Evolutionary conservation across 164 flowering plant genomes (phyloP).

Genomic region (Chimonanthus salicifolius): DNA sequence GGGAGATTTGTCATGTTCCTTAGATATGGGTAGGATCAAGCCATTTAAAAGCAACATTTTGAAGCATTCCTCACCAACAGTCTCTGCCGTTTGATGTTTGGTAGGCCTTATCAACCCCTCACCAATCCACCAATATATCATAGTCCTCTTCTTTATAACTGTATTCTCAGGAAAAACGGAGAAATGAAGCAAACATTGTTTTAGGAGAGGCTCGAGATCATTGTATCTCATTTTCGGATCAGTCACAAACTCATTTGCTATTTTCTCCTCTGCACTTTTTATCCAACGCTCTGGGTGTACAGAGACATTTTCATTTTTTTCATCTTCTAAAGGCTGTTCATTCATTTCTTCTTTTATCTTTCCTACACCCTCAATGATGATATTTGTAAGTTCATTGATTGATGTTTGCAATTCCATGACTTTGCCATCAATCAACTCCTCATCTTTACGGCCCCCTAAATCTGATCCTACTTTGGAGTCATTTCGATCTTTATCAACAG

Average conservation of each 20-base stretch:
- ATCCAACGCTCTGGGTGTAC: neutral
- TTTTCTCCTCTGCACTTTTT: neutral
- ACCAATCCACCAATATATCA: slow-evolving; percentile 43
- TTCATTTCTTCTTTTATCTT: neutral
- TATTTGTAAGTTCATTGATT: neutral
- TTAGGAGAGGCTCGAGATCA: slow-evolving; percentile 1
- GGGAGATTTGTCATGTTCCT: neutral
- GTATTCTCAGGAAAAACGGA: slow-evolving; percentile 29
- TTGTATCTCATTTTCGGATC: neutral
- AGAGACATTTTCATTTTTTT: too few relatives aligned
- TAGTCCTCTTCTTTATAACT: slow-evolving; percentile 23
- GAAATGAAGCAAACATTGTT: slow-evolving; percentile 30
- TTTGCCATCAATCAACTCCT: neutral
- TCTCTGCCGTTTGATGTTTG: slow-evolving; percentile 8
- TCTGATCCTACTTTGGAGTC: too few relatives aligned
- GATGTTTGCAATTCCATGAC: too few relatives aligned
- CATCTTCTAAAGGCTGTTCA: neutral
- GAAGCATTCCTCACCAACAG: slow-evolving; percentile 13
- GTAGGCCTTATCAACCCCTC: slow-evolving; percentile 19
- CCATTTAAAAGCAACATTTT: slow-evolving; percentile 3
- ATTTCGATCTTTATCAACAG: too few relatives aligned
- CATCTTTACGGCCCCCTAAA: too few relatives aligned
- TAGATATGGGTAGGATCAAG: slow-evolving; percentile 21
- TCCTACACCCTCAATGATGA: neutral
- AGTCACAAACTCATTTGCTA: neutral